Conservation (phyloP, 805 yeast genomes). For the Ogataea pilisensis region DNA sequence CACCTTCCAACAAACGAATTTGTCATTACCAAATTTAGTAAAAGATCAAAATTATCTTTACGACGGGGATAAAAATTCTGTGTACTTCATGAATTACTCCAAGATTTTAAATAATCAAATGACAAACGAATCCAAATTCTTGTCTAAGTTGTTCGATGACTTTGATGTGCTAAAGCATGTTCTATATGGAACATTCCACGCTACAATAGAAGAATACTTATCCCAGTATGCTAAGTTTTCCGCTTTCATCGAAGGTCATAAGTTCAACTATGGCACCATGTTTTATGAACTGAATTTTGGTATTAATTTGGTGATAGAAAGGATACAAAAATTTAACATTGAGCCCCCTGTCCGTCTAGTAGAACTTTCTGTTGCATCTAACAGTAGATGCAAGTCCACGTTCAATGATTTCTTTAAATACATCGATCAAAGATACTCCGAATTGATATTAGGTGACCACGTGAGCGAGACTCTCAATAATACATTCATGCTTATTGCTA, state of each 20-base stretch:
- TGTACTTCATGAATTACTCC: constrained; percentile 18
- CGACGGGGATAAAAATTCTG: constrained; percentile 20
- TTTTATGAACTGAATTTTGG: constrained; percentile 47
- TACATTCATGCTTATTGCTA: constrained; percentile 59
- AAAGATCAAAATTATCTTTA: constrained; percentile 30
- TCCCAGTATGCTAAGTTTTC: constrained; percentile 36
- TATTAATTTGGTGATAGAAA: constrained; percentile 10
- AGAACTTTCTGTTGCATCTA: constrained; percentile 4
- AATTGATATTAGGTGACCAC: constrained; percentile 57
- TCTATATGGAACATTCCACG: constrained; percentile 58
- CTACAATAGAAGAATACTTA: constrained; percentile 37
- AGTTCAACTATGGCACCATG: constrained; percentile 46
- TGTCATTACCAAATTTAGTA: constrained; percentile 28
- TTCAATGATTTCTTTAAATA: constrained; percentile 54
- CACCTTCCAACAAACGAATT: constrained; percentile 42
- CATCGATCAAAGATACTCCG: constrained; percentile 45
- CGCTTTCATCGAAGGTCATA: constrained; percentile 36
- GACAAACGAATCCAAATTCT: constrained; percentile 16
- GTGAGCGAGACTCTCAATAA: constrained; percentile 25
- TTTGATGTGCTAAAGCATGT: constrained; percentile 36
- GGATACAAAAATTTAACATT: constrained; percentile 14
- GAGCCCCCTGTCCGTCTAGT: constrained; percentile 12
- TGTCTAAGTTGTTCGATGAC: constrained; percentile 32
- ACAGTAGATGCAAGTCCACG: constrained; percentile 29
- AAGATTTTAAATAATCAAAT: constrained; percentile 9